Evolutionary conservation across 2,329 filamentous ascomycete genomes (phyloP).

Genomic region (Fusarium sp.): DNA sequence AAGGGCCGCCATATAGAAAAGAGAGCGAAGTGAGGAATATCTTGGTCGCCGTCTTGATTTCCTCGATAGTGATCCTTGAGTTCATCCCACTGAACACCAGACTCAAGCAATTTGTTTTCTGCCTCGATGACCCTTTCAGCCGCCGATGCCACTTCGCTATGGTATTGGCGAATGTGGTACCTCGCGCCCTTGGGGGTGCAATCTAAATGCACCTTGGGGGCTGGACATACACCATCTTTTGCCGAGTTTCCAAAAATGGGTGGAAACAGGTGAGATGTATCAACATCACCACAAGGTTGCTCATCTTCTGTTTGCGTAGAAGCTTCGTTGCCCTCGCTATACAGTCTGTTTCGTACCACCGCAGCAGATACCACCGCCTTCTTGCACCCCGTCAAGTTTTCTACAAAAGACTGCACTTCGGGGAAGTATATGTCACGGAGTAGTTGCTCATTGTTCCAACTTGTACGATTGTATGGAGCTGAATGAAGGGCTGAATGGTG

Average conservation of each 20-base stretch:
- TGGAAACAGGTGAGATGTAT: background rate
- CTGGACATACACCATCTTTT: conserved; percentile 7
- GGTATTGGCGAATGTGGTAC: conserved; percentile 7
- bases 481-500: background rate
- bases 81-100: background rate
- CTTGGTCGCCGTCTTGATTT: background rate
- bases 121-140: conserved; percentile 2
- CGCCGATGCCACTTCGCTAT: background rate
- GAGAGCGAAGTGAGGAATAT: conserved; percentile 1
- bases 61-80: conserved; percentile 9
- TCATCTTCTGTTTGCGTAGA: background rate
- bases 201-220: conserved; percentile 15
- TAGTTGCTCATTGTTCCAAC: conserved; percentile 13
- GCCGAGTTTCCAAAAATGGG: conserved; percentile 7
- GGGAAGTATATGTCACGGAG: conserved; percentile 9
- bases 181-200: conserved; percentile 9
- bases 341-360: conserved; percentile 4
- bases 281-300: background rate
- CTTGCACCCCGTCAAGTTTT: conserved; percentile 9
- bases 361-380: conserved; percentile 11
- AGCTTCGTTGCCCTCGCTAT: background rate
- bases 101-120: conserved; percentile 1
- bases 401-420: conserved; percentile 3
- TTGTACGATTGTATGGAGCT: background rate
- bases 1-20: conserved; percentile 15